Evolutionary conservation across 75 land plant species (phyloP).

Genomic region (Azolla pinnata): DNA sequence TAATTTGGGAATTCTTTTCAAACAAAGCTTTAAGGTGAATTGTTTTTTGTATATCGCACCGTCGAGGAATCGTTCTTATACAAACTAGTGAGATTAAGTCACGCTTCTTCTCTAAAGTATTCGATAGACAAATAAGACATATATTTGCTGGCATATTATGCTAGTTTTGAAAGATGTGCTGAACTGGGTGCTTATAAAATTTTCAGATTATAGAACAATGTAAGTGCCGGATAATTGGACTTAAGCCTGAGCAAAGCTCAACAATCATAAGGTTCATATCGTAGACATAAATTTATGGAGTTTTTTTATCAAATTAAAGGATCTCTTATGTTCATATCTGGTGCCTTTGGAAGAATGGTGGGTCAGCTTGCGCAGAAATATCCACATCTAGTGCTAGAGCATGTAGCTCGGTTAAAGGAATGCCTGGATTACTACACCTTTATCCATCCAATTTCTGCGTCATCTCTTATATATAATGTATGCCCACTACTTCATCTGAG

Average conservation of each 20-base stretch:
- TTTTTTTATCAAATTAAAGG: no score
- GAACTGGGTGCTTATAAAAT: not conserved
- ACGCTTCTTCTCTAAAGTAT: no score
- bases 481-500: conserved; percentile 68
- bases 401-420: conserved; percentile 62
- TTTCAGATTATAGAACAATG: conserved; percentile 82
- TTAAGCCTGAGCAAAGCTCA: conserved; percentile 53
- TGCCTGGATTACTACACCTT: conserved; percentile 72
- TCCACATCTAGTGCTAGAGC: conserved; percentile 60
- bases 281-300: no score
- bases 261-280: conserved; percentile 51
- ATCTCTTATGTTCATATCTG: no score
- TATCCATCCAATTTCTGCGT: conserved; percentile 41
- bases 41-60: not conserved
- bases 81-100: no score
- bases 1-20: not conserved
- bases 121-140: no score
- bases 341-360: no score
- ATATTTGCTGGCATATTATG: no score
- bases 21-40: not conserved
- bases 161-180: no score
- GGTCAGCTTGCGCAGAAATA: conserved; percentile 37
- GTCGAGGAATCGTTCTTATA: no score
- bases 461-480: conserved; percentile 37
- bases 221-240: conserved; percentile 62